Evolutionary conservation across 1,139 yeast species (phyloP), one percentile per base, ranked within the genome.

Genomic region (Saccharomycopsis hybrid): DNA sequence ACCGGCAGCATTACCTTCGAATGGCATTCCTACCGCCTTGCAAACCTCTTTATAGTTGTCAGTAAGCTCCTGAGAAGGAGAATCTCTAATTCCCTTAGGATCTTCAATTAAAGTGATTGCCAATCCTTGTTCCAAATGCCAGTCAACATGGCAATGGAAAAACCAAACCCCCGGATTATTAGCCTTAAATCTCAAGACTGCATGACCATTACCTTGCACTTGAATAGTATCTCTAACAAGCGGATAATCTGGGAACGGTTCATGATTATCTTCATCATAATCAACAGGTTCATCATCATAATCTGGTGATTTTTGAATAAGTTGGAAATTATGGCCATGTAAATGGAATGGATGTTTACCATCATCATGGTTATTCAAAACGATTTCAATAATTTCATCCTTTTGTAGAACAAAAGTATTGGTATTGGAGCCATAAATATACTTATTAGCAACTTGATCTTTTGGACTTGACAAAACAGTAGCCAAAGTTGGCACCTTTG

Each of bases 71-170:
- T 73, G 80, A 38, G 69, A 59, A 53, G 72, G 68, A 49, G 69
- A 66, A 35, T 65, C 61, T 65, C 85, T 84, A 50, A 90, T 72
- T 55, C 74, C 76, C 7, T 62, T 57, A 25, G 96, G 96, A 40
- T 87, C 89, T 68, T 87, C 96, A 47, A 87, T 70, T 44, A 86
- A 71, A n/a, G 74, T 72, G 53, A 85, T 62, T 40, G 89, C 90
- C 55, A 88, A 74, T 55, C 96, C 96, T 67, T 87, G 96, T 60
- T 79, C 81, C 71, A 88, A 76, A 70, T 88, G 96, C 96, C 96
- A 88, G 61, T 88, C 96, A 58, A 88, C 82, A 61, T 88, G 96
- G 69, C 96, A 89, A 65, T 88, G 96, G 86, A 88, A 88, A 61
- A 84, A 73, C 95, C 95, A 87, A 41, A 86, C 88, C 60, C 96